Evolutionary conservation across 1,284 basidiomycete species (phyloP), one percentile per base, ranked within the genome.

Genomic region (Lentinus polychrous): DNA sequence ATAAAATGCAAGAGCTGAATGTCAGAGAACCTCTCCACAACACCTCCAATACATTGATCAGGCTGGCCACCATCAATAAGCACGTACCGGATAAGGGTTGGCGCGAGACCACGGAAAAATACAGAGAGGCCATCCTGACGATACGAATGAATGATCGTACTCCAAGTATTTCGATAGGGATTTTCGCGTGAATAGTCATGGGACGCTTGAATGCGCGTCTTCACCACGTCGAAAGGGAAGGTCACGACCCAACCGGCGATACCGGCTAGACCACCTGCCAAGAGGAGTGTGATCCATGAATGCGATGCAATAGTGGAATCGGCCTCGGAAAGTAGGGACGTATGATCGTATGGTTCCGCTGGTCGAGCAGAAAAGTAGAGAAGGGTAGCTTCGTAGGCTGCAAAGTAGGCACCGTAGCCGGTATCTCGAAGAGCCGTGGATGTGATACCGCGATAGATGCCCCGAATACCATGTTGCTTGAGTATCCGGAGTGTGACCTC

Each of bases 201-300:
- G 40, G 57, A 59, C 24, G 78, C 78, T 64, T 94, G 91, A 58
- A 93, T 79, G 1, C 90, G 78, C 5, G 91, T 93, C 68, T 94
- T 94, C 55, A 93, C 74, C 4, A 92, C 86, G 59, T 94, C 91
- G 48, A 92, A 72, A 1, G 88, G 87, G 66, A 94, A 92, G 0
- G 89, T 92, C 1, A 71, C 74, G 1, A 79, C 33, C 86, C 86
- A 89, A 2, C 84, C 83, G 14, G 72, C 73, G 18, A 84, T 69
- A 2, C 91, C 91, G 0, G 90, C 90, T 1, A 86, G 61, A 1
- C 81, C 91, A n/a, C 89, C 90, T 7, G 90, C 86, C 17, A 84
- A 49, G 50, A 92, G 74, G 39, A 91, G 67, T 27, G 75, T 75
- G 12, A 74, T 61, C 81, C 82, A 84, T 1, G 74, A 71, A 43